Conservation (phyloP, 352 stramenopile species). For the Pythium biforme region DNA sequence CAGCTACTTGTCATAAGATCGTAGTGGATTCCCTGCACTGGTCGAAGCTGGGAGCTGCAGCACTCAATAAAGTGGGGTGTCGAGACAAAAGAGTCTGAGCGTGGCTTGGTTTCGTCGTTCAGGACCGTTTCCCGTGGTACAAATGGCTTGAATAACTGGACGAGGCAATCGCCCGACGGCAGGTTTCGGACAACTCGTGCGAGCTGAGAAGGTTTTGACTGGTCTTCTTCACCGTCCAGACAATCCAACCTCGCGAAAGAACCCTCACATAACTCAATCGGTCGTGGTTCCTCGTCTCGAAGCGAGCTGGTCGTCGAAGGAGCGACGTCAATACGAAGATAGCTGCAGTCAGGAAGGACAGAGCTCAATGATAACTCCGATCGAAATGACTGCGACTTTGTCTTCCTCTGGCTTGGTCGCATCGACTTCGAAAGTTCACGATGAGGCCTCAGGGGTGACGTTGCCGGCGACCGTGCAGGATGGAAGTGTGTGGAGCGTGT, state of each 20-base stretch:
- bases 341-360: neutral
- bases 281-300: neutral
- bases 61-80: conserved; percentile 47
- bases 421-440: too few relatives aligned
- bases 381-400: too few relatives aligned
- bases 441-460: too few relatives aligned
- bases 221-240: conserved; percentile 8
- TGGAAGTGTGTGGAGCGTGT: too few relatives aligned
- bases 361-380: too few relatives aligned
- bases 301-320: neutral
- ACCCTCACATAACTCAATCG: neutral
- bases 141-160: conserved; percentile 38
- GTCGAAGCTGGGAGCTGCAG: conserved; percentile 30
- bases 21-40: neutral
- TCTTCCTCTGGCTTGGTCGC: too few relatives aligned
- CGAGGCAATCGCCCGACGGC: conserved; percentile 32
- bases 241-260: conserved; percentile 1
- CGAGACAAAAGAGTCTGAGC: conserved; percentile 22
- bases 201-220: conserved; percentile 31
- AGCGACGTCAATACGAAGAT: neutral
- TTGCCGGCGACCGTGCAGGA: too few relatives aligned
- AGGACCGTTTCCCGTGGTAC: neutral
- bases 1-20: neutral
- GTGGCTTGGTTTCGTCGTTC: neutral
- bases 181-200: conserved; percentile 32